Percentiles rank a stretch among this genome's conserved stretches.
Evolutionary conservation across 129 eudicot species (phyloP).

Genomic region (Logfia minima): DNA sequence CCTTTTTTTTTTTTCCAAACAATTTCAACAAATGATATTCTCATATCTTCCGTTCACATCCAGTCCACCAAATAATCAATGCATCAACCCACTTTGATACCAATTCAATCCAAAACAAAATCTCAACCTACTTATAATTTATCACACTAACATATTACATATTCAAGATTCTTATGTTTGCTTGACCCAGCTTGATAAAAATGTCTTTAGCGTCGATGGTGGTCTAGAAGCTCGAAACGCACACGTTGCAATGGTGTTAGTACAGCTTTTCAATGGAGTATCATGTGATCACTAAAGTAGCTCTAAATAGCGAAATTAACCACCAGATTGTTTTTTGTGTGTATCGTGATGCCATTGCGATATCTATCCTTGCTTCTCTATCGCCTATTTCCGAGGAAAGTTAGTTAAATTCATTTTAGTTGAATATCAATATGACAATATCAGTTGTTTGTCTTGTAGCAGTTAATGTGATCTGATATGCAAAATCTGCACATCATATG

Average conservation of each 20-base stretch:
- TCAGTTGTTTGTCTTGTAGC: no score
- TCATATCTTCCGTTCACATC: not conserved
- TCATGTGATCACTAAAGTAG: slow-evolving; percentile 91
- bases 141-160: not conserved
- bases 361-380: slow-evolving; percentile 75
- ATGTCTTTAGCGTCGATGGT: slow-evolving; percentile 17
- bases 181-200: slow-evolving; percentile 23
- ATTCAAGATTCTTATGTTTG: not conserved
- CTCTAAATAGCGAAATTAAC: slow-evolving; percentile 74
- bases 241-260: slow-evolving; percentile 68
- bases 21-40: no score
- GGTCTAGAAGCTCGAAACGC: slow-evolving; percentile 49
- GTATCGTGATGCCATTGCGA: slow-evolving; percentile 65
- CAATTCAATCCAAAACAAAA: not conserved
- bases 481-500: no score
- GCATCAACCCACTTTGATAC: not conserved
- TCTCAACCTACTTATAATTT: not conserved
- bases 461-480: no score
- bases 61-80: not conserved
- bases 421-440: not conserved
- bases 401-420: slow-evolving; percentile 22
- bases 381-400: slow-evolving; percentile 75
- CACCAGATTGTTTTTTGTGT: slow-evolving; percentile 83
- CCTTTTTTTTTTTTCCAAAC: not conserved
- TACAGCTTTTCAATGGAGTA: slow-evolving; percentile 73